phyloP scores from a whole-genome alignment of 139 green algal genomes.

The Asterochloris erici region DNA sequence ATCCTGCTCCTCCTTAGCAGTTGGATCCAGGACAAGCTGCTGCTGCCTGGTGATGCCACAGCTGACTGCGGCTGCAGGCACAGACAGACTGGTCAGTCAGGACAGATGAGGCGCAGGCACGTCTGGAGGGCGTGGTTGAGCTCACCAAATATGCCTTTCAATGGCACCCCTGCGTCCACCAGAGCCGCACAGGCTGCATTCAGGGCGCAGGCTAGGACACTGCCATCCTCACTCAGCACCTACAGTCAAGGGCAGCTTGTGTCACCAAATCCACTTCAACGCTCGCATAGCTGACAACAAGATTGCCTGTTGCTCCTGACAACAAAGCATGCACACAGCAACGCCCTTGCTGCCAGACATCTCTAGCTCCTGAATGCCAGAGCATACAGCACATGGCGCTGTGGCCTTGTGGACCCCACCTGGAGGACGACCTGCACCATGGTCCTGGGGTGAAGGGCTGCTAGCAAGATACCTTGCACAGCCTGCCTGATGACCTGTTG shows the following conservation, averaged over 20 bases:
- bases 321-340: no score
- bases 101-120: background rate
- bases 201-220: constrained; percentile 54
- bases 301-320: no score
- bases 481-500: constrained; percentile 21
- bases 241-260: constrained; percentile 23
- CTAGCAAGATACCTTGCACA: constrained; percentile 38
- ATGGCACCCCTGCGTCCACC: constrained; percentile 66
- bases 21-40: constrained; percentile 36
- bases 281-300: no score
- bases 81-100: background rate
- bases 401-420: background rate
- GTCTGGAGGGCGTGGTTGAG: background rate
- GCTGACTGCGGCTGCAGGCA: constrained; percentile 28
- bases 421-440: constrained; percentile 21
- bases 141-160: constrained; percentile 54
- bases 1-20: constrained; percentile 40
- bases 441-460: constrained; percentile 37
- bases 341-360: no score
- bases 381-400: no score
- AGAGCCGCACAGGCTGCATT: constrained; percentile 68
- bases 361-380: no score
- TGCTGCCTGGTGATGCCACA: constrained; percentile 18
- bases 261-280: constrained; percentile 17
- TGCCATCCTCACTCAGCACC: constrained; percentile 63